Evolutionary conservation across 352 stramenopile species (phyloP).

Genomic region (Globisporangium parvum): DNA sequence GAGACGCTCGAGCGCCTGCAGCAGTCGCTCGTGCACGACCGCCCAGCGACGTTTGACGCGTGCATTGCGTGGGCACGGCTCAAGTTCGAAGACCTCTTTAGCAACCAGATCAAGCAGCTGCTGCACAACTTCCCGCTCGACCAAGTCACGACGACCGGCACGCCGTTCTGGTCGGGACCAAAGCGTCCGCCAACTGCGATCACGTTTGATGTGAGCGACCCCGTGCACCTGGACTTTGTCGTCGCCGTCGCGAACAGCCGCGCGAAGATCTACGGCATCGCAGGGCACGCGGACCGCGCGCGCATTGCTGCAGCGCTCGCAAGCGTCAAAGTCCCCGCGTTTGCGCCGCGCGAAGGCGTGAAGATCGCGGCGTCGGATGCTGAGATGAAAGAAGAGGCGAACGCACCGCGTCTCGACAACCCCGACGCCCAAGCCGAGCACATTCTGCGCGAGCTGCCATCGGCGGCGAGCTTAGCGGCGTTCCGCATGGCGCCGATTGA

Average conservation of each 20-base stretch:
- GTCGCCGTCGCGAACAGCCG: conserved; percentile 93
- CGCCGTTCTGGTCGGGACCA: conserved; percentile 97
- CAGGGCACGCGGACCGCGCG: conserved; percentile 44
- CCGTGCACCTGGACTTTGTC: conserved; percentile 95
- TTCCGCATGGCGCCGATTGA: conserved; percentile 94
- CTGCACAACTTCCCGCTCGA: conserved; percentile 98
- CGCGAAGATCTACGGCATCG: conserved; percentile 93
- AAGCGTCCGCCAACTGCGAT: conserved; percentile 95
- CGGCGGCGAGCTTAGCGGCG: conserved; percentile 68
- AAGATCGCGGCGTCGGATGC: conserved; percentile 98
- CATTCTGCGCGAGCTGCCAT: conserved; percentile 85
- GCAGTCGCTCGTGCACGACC: conserved; percentile 90
- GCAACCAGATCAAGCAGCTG: conserved; percentile 97
- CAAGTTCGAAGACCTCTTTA: conserved; percentile 98
- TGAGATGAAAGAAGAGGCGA: conserved; percentile 89
- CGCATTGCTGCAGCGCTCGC: conserved; percentile 72
- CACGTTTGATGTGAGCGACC: conserved; percentile 88
- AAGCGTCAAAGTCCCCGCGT: conserved; percentile 90
- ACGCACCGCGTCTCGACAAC: conserved; percentile 45
- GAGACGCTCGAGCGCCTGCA: conserved; percentile 94
- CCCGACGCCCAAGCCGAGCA: conserved; percentile 60
- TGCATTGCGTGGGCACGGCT: conserved; percentile 97
- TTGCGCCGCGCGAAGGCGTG: conserved; percentile 91
- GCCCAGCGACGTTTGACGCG: conserved; percentile 92
- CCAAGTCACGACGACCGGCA: conserved; percentile 94